These are phyloP conservation scores for Neofusicoccum ribis DNA, from an alignment of 2,329 filamentous ascomycete genomes.

Conservation along the genomic window DNA sequence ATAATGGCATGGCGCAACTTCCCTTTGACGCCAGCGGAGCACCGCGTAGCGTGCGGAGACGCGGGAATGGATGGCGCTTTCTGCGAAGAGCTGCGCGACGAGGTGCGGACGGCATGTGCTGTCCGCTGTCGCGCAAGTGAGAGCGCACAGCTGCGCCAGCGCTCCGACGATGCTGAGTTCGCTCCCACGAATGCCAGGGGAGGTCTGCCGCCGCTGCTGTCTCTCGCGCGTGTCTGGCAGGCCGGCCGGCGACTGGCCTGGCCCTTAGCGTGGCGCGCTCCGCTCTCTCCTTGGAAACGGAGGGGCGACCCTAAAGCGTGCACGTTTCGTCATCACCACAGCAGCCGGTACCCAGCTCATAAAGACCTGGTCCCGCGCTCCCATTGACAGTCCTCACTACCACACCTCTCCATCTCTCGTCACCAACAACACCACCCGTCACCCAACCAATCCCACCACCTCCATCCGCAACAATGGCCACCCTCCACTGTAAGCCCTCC, in stretches of 20 bases:
- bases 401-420: neutral
- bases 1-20: constrained; percentile 6
- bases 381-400: neutral
- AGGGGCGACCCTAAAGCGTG: constrained; percentile 4
- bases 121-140: too few relatives aligned
- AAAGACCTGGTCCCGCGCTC: neutral
- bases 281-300: constrained; percentile 6
- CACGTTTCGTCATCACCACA: constrained; percentile 11
- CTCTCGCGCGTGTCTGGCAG: neutral
- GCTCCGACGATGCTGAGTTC: too few relatives aligned
- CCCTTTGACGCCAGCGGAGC: neutral
- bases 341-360: neutral
- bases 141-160: too few relatives aligned
- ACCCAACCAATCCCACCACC: neutral
- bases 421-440: too few relatives aligned
- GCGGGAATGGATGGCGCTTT: neutral
- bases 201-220: neutral
- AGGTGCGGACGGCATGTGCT: too few relatives aligned
- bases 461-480: constrained; percentile 53
- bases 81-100: too few relatives aligned
- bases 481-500: constrained; percentile 57
- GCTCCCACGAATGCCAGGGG: too few relatives aligned
- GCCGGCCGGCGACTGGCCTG: neutral
- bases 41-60: neutral
- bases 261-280: neutral